Percentiles rank a stretch among this genome's conserved stretches.
These are phyloP conservation scores for Mycosphaerella sp. DNA, from an alignment of 2,329 filamentous ascomycete species.

Conservation along the genomic window DNA sequence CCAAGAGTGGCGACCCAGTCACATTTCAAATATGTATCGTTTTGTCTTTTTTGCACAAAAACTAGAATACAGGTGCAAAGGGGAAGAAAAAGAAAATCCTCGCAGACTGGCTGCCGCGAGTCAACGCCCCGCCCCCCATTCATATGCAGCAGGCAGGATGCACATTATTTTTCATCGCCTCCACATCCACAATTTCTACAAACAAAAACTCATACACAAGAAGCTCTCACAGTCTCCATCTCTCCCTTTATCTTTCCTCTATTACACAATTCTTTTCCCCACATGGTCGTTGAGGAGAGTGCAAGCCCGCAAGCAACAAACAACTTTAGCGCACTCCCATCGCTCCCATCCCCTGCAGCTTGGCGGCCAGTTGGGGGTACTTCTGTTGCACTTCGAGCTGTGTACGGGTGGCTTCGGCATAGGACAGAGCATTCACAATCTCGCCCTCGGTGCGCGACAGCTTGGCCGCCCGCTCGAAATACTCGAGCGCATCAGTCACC, in stretches of 20 bases:
- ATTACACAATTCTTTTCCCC: background rate
- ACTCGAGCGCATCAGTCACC: slow-evolving; percentile 87
- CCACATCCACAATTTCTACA: background rate
- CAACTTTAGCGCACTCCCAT: slow-evolving; percentile 14
- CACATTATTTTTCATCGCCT: slow-evolving; percentile 4
- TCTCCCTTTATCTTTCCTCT: slow-evolving; percentile 1
- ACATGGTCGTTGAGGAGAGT: too few species aligned
- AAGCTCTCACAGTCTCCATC: slow-evolving; percentile 8
- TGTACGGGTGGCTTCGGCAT: slow-evolving; percentile 92
- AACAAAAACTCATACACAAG: slow-evolving; percentile 11
- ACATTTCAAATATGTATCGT: too few species aligned
- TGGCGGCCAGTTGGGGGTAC: slow-evolving; percentile 46
- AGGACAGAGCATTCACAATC: slow-evolving; percentile 92
- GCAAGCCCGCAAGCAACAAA: too few species aligned
- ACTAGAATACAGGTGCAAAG: too few species aligned
- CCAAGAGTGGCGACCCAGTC: too few species aligned
- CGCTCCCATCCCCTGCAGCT: slow-evolving; percentile 36
- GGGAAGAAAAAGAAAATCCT: too few species aligned
- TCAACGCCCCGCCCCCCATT: slow-evolving; percentile 4
- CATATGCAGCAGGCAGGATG: slow-evolving; percentile 1
- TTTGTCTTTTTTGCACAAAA: too few species aligned
- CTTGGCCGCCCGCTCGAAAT: slow-evolving; percentile 95
- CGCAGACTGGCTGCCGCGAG: slow-evolving; percentile 16
- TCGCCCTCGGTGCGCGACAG: slow-evolving; percentile 90
- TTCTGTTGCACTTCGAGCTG: slow-evolving; percentile 68